Percentiles rank a stretch among this genome's conserved stretches.
These are phyloP conservation scores for Yamadazyma membranifaciens DNA, from an alignment of 1,139 yeast genomes.

Conservation along the genomic window DNA sequence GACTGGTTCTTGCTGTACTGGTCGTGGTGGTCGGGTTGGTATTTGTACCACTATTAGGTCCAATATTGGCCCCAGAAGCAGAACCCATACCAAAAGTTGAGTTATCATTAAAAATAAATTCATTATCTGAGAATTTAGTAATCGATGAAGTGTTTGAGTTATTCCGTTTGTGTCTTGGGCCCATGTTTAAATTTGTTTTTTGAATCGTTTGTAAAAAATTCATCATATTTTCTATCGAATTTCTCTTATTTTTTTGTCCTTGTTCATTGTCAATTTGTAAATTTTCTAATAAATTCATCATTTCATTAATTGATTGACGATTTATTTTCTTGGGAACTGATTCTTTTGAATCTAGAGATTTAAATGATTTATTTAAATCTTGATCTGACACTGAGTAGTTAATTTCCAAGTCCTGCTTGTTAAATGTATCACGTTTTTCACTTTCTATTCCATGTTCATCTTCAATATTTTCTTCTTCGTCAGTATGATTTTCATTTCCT, in stretches of 20 bases:
- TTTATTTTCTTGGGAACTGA: slow-evolving; percentile 11
- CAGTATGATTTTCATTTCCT: not conserved
- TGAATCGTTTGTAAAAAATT: slow-evolving; percentile 16
- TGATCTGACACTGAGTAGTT: not conserved
- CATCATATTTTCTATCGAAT: slow-evolving; percentile 20
- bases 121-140: not conserved
- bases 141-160: not conserved
- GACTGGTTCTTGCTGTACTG: not conserved
- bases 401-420: no score
- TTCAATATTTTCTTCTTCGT: not conserved
- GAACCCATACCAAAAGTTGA: not conserved
- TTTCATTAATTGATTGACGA: slow-evolving; percentile 24
- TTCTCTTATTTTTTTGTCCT: slow-evolving; percentile 14
- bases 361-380: slow-evolving; percentile 1
- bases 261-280: slow-evolving; percentile 15
- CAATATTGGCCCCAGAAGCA: not conserved
- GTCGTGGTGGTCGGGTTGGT: not conserved
- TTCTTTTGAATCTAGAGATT: not conserved
- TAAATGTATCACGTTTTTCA: not conserved
- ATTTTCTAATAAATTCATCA: slow-evolving; percentile 24
- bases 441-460: not conserved
- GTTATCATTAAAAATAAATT: slow-evolving; percentile 1
- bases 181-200: slow-evolving; percentile 5
- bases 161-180: slow-evolving; percentile 1
- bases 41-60: not conserved